Percentiles rank a stretch among this genome's conserved stretches.
phyloP scores from a whole-genome alignment of 169 alveolate species.

The Hepatocystis sp. region DNA sequence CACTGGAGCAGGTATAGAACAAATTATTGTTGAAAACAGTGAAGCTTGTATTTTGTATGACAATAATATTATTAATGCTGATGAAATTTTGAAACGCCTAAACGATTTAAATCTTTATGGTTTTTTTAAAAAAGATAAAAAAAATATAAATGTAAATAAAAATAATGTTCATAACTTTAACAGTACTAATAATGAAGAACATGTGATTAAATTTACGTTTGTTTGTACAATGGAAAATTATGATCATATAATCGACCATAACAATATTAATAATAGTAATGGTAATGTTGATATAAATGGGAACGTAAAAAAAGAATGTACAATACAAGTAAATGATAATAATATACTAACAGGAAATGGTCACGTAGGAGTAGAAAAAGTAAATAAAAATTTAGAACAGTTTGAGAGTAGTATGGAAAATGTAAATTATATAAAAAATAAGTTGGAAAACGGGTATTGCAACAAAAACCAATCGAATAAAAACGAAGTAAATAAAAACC shows the following conservation, averaged over 20 bases:
- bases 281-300: too few relatives aligned
- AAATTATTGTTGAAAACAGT: slow-evolving; percentile 4
- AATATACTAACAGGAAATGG: not conserved
- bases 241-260: not conserved
- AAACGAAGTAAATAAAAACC: not conserved
- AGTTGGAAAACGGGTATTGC: not conserved
- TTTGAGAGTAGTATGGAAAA: too few relatives aligned
- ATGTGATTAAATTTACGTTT: slow-evolving; percentile 18
- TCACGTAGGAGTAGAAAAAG: not conserved
- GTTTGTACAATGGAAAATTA: not conserved
- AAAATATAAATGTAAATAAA: not conserved
- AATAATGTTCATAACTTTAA: not conserved
- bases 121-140: slow-evolving; percentile 18
- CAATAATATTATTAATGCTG: slow-evolving; percentile 3
- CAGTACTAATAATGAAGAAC: slow-evolving; percentile 6
- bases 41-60: slow-evolving; percentile 18
- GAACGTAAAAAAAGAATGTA: not conserved
- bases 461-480: not conserved
- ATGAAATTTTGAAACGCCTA: slow-evolving; percentile 8
- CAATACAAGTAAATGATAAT: not conserved
- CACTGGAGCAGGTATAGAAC: slow-evolving; percentile 20
- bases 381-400: too few relatives aligned
- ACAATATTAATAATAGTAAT: not conserved
- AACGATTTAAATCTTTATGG: slow-evolving; percentile 40
- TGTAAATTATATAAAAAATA: too few relatives aligned